Conservation (phyloP, 768 basidiomycete genomes). For the Russula compacta region DNA sequence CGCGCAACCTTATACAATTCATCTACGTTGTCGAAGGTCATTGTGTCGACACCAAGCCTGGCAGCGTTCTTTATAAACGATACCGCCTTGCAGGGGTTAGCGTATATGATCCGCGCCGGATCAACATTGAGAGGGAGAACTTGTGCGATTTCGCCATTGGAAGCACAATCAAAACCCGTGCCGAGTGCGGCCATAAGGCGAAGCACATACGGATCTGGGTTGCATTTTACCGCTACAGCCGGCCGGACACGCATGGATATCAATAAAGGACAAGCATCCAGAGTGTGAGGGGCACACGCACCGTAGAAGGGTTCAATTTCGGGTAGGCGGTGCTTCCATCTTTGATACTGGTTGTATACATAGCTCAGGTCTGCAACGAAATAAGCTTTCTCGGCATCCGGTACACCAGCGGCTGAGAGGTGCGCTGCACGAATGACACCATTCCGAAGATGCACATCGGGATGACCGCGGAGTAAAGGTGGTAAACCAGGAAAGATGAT, state of each 20-base stretch:
- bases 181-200: conserved; percentile 86
- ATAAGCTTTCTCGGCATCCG: conserved; percentile 87
- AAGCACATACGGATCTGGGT: conserved; percentile 92
- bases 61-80: conserved; percentile 87
- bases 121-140: conserved; percentile 67
- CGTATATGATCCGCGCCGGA: conserved; percentile 85
- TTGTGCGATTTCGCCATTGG: conserved; percentile 81
- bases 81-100: conserved; percentile 96
- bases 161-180: conserved; percentile 95
- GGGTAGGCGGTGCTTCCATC: conserved; percentile 72
- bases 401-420: conserved; percentile 42
- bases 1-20: conserved; percentile 90
- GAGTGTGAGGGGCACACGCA: conserved; percentile 34
- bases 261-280: conserved; percentile 38
- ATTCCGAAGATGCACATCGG: conserved; percentile 63
- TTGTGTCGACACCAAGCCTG: conserved; percentile 70
- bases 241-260: conserved; percentile 35
- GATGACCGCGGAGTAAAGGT: conserved; percentile 56
- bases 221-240: conserved; percentile 84
- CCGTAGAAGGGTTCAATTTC: conserved; percentile 93
- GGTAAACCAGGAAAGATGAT: conserved; percentile 54
- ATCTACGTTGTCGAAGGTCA: conserved; percentile 98
- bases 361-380: conserved; percentile 91
- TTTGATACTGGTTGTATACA: conserved; percentile 75
- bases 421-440: conserved; percentile 62